Evolutionary conservation across 306 rosid genomes (phyloP), one percentile per base, ranked within the genome.

Genomic region (Arachis stenosperma): DNA sequence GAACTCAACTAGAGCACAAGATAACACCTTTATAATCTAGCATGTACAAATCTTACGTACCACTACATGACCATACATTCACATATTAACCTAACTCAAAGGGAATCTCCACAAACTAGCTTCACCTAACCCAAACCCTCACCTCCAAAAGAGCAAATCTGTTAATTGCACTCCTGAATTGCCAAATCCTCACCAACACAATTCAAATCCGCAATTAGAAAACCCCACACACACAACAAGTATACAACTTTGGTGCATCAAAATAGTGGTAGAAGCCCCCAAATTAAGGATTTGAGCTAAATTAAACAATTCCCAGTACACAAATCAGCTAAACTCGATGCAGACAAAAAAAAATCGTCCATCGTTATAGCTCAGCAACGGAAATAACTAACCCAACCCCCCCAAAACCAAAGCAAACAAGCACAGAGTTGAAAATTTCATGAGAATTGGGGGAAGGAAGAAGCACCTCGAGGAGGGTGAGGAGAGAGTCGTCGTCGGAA

Each of bases 401-500:
- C 52, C 52, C 52, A 39, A n/a, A 47, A 55, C 27, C 27, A 22
- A 22, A 22, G 27, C 27, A 22, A 22, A 22, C 27, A 22, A 22
- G 27, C 27, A 22, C 44, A 7, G 12, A 60, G 0, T 17, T 5
- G 62, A 70, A 56, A 14, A 14, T 9, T 14, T 33, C 37, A 33
- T 33, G 27, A 14, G 44, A 75, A 33, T 13, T 30, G 10, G 44
- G 12, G 65, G 84, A 61, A 61, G 30, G 2, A 29, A 61, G 3
- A 44, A 68, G 56, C 42, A 91, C 99, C 98, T 90, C 82, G 57
- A 95, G 65, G 77, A 90, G 85, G 78, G 84, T 73, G 72, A 88
- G 56, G 79, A 95, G 93, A 64, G 81, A 62, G 44, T 91, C 93
- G 15, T 84, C 78, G 51, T 87, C 65, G 17, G 98, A 68, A 15